phyloP scores from a whole-genome alignment of 164 flowering plant species.

The Piper betle region DNA sequence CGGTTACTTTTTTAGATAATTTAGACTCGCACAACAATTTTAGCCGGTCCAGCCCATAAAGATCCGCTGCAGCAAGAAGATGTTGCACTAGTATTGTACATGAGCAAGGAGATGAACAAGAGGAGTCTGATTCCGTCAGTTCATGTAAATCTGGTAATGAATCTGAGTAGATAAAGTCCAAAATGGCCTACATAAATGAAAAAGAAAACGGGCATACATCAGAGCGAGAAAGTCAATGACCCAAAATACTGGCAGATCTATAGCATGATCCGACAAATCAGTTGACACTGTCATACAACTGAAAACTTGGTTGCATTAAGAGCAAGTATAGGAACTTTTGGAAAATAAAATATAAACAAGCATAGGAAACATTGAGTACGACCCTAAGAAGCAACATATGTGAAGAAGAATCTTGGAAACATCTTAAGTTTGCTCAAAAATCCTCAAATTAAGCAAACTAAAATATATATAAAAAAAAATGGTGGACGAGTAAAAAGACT shows the following conservation, averaged over 20 bases:
- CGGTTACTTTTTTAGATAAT: constrained; percentile 53
- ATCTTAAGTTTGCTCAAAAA: background rate
- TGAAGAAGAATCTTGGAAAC: too few species aligned
- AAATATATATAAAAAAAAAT: background rate
- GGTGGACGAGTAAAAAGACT: background rate
- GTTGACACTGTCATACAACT: too few species aligned
- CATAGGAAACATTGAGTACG: too few species aligned
- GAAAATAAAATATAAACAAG: too few species aligned
- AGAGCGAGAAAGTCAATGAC: background rate
- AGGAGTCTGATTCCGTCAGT: constrained; percentile 26
- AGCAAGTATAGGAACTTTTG: too few species aligned
- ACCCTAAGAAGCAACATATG: too few species aligned
- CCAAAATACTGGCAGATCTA: background rate
- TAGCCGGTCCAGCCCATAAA: constrained; percentile 63
- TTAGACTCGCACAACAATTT: constrained; percentile 70
- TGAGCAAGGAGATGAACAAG: constrained; percentile 13
- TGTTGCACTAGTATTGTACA: constrained; percentile 51
- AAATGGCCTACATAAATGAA: constrained; percentile 51
- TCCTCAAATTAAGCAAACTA: too few species aligned
- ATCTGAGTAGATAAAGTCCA: constrained; percentile 68
- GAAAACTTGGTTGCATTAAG: too few species aligned
- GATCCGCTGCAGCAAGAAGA: constrained; percentile 83
- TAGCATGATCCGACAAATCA: background rate
- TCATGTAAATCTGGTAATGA: constrained; percentile 11
- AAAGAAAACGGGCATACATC: background rate